phyloP scores from a whole-genome alignment of 768 basidiomycete genomes.

The Leucosporidium scottii region DNA sequence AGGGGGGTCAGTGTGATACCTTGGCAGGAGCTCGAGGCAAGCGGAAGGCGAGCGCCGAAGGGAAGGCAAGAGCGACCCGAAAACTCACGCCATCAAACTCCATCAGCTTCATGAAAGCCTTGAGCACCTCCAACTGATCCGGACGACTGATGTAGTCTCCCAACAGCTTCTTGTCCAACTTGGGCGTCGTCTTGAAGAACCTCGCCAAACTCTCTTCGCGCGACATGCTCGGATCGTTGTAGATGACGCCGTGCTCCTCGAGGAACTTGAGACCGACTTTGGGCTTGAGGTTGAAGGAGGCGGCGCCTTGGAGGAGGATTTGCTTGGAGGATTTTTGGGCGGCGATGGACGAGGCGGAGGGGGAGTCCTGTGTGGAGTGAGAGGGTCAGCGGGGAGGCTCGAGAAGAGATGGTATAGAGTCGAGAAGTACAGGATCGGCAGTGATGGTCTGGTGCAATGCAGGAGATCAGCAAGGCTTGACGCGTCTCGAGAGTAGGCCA shows the following conservation, averaged over 20 bases:
- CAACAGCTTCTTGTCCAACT: slow-evolving; percentile 83
- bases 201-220: slow-evolving; percentile 58
- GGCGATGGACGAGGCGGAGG: slow-evolving; percentile 54
- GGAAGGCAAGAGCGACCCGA: not conserved
- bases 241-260: slow-evolving; percentile 83
- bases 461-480: not conserved
- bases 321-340: slow-evolving; percentile 77
- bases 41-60: slow-evolving; percentile 7
- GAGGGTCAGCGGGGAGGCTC: not conserved
- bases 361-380: slow-evolving; percentile 49
- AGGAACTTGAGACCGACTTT: slow-evolving; percentile 83
- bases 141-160: slow-evolving; percentile 89
- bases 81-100: slow-evolving; percentile 74
- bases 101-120: slow-evolving; percentile 78
- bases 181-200: slow-evolving; percentile 74
- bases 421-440: not conserved
- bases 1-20: not conserved
- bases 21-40: not conserved
- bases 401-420: not conserved
- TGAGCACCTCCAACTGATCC: slow-evolving; percentile 75
- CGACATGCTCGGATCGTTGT: slow-evolving; percentile 37
- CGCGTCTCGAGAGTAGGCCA: too few species aligned
- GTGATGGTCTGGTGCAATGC: not conserved
- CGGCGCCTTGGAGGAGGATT: slow-evolving; percentile 70
- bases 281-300: slow-evolving; percentile 85